phyloP scores from a whole-genome alignment of 306 rosid species.

The Luffa acutangula region DNA sequence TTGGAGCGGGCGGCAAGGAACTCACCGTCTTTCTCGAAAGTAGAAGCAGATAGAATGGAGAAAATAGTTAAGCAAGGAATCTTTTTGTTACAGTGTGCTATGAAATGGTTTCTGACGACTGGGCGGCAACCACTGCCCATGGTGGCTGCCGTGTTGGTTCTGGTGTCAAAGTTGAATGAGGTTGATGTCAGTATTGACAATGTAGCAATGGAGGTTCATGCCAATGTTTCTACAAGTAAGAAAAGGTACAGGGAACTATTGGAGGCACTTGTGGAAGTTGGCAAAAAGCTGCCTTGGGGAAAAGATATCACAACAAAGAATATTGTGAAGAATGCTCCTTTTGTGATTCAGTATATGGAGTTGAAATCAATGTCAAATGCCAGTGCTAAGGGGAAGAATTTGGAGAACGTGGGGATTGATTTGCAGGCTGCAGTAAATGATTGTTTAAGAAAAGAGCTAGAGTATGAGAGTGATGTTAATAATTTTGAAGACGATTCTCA shows the following conservation, averaged over 20 bases:
- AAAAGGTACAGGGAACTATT: conserved; percentile 51
- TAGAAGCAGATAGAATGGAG: conserved; percentile 21
- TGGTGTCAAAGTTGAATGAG: conserved; percentile 47
- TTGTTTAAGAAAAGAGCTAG: conserved; percentile 27
- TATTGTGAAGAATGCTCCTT: conserved; percentile 44
- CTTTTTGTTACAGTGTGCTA: conserved; percentile 54
- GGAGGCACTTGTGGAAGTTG: conserved; percentile 57
- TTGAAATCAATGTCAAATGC: conserved; percentile 45
- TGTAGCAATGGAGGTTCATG: conserved; percentile 46
- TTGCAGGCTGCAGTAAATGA: conserved; percentile 41
- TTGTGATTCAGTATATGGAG: conserved; percentile 68
- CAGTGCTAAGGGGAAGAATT: conserved; percentile 17
- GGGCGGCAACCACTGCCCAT: conserved; percentile 66
- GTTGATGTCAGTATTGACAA: conserved; percentile 37
- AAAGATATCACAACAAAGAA: conserved; percentile 55
- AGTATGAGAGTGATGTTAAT: conserved; percentile 13
- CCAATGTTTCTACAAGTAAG: conserved; percentile 42
- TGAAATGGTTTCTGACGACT: conserved; percentile 65
- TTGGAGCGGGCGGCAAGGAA: conserved; percentile 38
- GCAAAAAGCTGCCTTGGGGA: conserved; percentile 81
- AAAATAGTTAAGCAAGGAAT: conserved; percentile 52
- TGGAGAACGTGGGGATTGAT: conserved; percentile 26
- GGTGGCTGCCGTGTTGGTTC: conserved; percentile 62
- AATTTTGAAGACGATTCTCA: conserved; percentile 20
- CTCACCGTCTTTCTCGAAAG: conserved; percentile 9